Evolutionary conservation across 1,139 yeast species (phyloP).

Genomic region (Candida mesenterica): DNA sequence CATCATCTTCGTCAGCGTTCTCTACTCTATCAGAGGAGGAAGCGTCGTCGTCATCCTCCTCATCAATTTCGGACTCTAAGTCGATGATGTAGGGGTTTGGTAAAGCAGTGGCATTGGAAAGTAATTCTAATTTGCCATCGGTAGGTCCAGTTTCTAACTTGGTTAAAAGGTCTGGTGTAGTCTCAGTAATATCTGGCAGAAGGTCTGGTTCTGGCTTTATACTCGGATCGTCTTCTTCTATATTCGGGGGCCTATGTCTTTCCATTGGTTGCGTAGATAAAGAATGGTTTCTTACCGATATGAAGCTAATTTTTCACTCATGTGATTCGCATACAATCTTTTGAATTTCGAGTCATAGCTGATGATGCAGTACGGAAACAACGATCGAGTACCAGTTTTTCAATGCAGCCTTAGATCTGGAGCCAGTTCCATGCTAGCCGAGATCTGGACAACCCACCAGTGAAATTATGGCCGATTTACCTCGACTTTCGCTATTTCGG

Average conservation of each 20-base stretch:
- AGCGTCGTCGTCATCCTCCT: conserved; percentile 7
- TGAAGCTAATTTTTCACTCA: not conserved
- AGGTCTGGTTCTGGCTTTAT: not conserved
- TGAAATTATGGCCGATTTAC: no score
- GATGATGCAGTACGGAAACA: no score
- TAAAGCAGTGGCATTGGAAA: not conserved
- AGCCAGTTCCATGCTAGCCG: no score
- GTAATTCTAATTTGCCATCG: not conserved
- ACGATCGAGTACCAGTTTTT: no score
- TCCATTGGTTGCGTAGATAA: not conserved
- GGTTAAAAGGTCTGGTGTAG: no score
- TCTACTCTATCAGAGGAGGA: conserved; percentile 2
- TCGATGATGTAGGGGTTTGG: conserved; percentile 15
- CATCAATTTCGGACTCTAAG: conserved; percentile 15
- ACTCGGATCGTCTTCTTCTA: not conserved
- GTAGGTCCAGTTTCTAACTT: not conserved
- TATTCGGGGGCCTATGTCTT: conserved; percentile 1
- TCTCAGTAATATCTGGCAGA: not conserved
- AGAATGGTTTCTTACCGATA: not conserved
- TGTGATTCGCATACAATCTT: no score
- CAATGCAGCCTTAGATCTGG: no score
- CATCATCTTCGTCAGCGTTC: conserved; percentile 4
- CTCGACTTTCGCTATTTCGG: no score
- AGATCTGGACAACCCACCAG: no score
- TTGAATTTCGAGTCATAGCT: no score